Evolutionary conservation across 441 rosid genomes (phyloP).

Genomic region (Bocquillonia castaneifolia): DNA sequence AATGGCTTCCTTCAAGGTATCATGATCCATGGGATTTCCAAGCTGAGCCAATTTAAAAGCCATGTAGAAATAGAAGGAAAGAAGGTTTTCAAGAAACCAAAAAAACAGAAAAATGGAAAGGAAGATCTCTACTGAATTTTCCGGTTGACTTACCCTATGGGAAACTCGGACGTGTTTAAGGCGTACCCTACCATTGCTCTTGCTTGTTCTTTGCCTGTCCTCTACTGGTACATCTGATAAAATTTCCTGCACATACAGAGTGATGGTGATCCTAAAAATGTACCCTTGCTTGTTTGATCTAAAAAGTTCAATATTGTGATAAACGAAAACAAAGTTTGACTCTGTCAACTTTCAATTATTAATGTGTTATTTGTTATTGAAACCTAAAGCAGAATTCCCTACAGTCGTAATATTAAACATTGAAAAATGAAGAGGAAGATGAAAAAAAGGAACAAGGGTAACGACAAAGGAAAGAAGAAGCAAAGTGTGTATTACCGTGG

Average conservation of each 20-base stretch:
- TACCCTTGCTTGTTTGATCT: neutral
- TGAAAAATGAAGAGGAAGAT: neutral
- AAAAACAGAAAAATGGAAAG: neutral
- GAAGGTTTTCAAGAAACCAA: conserved; percentile 8
- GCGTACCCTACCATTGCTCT: conserved; percentile 35
- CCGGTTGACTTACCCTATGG: conserved; percentile 45
- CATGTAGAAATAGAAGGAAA: conserved; percentile 13
- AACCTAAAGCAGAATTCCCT: conserved; percentile 2
- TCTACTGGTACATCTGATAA: conserved; percentile 79
- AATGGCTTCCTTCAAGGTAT: conserved; percentile 63
- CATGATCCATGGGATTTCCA: conserved; percentile 85
- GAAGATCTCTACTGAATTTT: conserved; percentile 6
- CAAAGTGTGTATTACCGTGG: neutral
- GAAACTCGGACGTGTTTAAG: conserved; percentile 58
- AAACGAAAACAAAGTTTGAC: neutral
- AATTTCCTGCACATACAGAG: conserved; percentile 59
- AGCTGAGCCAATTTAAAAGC: conserved; percentile 41
- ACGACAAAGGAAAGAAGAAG: too few relatives aligned
- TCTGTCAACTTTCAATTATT: conserved; percentile 11
- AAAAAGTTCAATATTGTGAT: neutral
- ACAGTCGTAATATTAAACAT: neutral
- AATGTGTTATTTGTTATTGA: neutral
- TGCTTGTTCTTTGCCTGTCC: conserved; percentile 49
- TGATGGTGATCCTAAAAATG: conserved; percentile 2
- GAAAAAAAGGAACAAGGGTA: neutral